These are phyloP conservation scores for Dipodascus geniculatus DNA, from an alignment of 805 yeast species.

Conservation along the genomic window DNA sequence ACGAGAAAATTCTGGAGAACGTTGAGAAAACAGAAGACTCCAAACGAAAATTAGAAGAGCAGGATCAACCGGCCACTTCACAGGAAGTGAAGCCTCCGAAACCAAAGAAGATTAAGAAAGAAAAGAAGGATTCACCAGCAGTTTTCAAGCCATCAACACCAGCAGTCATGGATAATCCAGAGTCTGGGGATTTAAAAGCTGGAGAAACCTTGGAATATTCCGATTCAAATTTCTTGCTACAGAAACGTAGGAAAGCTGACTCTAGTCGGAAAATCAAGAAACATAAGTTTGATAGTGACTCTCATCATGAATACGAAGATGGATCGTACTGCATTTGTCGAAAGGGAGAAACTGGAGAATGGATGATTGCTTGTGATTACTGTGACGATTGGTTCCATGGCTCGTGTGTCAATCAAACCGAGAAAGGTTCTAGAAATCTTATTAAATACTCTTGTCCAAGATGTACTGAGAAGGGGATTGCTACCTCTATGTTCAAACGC, in stretches of 20 bases:
- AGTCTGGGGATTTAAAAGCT: background rate
- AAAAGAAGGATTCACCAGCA: background rate
- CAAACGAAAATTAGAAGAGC: background rate
- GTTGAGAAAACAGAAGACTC: background rate
- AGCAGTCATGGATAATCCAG: background rate
- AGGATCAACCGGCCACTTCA: background rate
- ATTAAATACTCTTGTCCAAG: conserved; percentile 60
- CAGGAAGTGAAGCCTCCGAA: background rate
- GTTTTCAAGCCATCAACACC: background rate
- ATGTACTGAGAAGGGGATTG: conserved; percentile 29
- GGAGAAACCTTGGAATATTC: conserved; percentile 3
- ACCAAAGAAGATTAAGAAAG: background rate
- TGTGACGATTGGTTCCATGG: conserved; percentile 96
- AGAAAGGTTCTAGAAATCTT: conserved; percentile 41
- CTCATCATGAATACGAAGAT: background rate
- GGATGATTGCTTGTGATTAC: conserved; percentile 92
- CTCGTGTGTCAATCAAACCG: conserved; percentile 52
- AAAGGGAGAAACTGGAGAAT: conserved; percentile 60
- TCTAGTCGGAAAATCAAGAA: background rate
- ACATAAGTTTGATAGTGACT: conserved; percentile 1
- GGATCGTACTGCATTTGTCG: conserved; percentile 60
- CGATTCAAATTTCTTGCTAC: background rate
- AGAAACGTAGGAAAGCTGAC: background rate
- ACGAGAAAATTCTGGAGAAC: background rate
- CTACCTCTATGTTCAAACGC: conserved; percentile 52